Percentiles rank a stretch among this genome's conserved stretches.
Evolutionary conservation across 371 early-diverging fungal genomes (phyloP).

Genomic region (Rhizopus stolonifer): DNA sequence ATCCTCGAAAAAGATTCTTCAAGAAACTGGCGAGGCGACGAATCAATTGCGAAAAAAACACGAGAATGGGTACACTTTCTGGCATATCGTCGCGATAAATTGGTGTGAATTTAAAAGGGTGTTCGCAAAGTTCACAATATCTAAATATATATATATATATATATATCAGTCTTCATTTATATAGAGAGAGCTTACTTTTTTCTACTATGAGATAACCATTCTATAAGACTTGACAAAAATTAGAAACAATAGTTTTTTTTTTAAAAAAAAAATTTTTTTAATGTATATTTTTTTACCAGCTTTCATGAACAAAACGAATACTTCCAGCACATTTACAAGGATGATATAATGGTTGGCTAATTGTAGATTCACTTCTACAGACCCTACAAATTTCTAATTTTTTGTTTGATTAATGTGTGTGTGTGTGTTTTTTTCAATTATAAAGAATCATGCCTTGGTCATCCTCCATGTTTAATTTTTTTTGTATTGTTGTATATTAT

Average conservation of each 20-base stretch:
- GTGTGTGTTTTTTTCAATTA: too few species aligned
- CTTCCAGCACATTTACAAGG: slow-evolving; percentile 81
- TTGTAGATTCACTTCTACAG: slow-evolving; percentile 66
- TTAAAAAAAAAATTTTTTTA: too few species aligned
- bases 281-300: slow-evolving; percentile 43
- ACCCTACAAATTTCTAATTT: slow-evolving; percentile 68
- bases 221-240: slow-evolving; percentile 54
- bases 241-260: not conserved
- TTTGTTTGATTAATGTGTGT: not conserved
- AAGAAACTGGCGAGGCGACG: slow-evolving; percentile 38
- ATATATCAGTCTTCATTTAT: slow-evolving; percentile 2
- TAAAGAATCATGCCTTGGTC: slow-evolving; percentile 12
- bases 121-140: slow-evolving; percentile 87
- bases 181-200: slow-evolving; percentile 71
- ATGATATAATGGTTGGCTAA: slow-evolving; percentile 66
- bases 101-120: slow-evolving; percentile 79
- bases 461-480: slow-evolving; percentile 16
- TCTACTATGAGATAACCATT: slow-evolving; percentile 81
- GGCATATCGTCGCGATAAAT: slow-evolving; percentile 74
- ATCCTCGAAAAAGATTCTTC: slow-evolving; percentile 28
- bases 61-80: slow-evolving; percentile 53
- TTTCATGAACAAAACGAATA: slow-evolving; percentile 76
- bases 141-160: slow-evolving; percentile 24
- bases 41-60: slow-evolving; percentile 52
- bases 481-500: too few species aligned